Evolutionary conservation across 352 stramenopile genomes (phyloP), one percentile per base, ranked within the genome.

Genomic region (Globisporangium solare): DNA sequence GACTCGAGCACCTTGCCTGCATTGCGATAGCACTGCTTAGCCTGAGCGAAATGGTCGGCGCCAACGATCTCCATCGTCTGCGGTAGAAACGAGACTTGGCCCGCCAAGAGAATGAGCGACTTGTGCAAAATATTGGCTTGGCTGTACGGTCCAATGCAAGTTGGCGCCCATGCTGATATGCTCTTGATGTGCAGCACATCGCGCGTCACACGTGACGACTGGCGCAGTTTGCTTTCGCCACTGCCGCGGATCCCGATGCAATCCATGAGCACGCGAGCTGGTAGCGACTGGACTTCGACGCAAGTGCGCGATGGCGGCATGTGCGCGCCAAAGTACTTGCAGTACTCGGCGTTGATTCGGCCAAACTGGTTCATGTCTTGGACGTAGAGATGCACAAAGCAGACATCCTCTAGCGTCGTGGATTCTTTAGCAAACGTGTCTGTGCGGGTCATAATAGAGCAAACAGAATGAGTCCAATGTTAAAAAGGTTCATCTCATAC

Each of bases 71-170:
- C 70, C 97, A 99, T 99, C 5, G 83, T 99, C 39, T 86, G 73
- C 14, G 97, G 96, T 48, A 92, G 66, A 53, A 99, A 83, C 31
- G 93, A 89, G 68, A 99, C 98, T 76, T 99, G 96, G n/a, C 97
- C 97, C 0, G 97, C 96, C 14, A 98, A 51, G 41, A 98, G 83
- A 31, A 98, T 89, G n/a, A 99, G 64, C 6, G 80, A 80, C 39
- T 79, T 80, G 56, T 94, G 76, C 6, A 99, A 62, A 15, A 92
- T 85, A 73, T 99, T 99, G 22, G 94, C 92, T 80, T 99, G 97
- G 61, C 92, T 98, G 76, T 99, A 99, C 3, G 97, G 97, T 2
- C 97, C 97, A 60, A 99, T 98, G 77, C 97, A 99, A 39, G 98
- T 92, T 0, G 97, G 97, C 6, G 97, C 97, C 97, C 97, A 99